A percentile compares a stretch with the other conserved stretches of the same genome.
Evolutionary conservation across 345 rosid species (phyloP).

Genomic region (Firmiana major): DNA sequence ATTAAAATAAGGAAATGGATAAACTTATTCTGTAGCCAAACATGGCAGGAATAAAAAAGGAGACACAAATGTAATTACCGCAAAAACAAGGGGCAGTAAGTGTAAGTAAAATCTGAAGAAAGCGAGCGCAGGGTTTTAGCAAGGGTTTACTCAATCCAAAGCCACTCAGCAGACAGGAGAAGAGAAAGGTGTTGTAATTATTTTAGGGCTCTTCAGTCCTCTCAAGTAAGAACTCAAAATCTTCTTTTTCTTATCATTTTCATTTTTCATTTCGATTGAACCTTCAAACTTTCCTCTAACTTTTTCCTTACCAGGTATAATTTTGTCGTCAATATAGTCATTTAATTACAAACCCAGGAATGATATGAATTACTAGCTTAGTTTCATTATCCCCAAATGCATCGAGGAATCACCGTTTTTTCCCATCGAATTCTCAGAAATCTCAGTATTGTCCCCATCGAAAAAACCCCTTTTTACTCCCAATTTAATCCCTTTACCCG

Average conservation of each 20-base stretch:
- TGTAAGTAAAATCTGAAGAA: too few relatives aligned
- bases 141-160: background rate
- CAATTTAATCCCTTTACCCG: constrained; percentile 19
- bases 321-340: background rate
- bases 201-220: background rate
- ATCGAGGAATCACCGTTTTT: constrained; percentile 38
- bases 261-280: background rate
- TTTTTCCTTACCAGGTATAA: background rate
- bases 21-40: background rate
- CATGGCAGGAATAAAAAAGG: too few relatives aligned
- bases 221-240: background rate
- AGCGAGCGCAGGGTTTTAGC: background rate
- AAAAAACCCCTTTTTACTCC: constrained; percentile 18
- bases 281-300: background rate
- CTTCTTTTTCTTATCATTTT: background rate
- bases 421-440: constrained; percentile 28
- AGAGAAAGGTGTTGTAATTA: background rate
- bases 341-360: background rate
- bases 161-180: background rate
- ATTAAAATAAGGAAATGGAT: too few relatives aligned
- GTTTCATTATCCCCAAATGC: constrained; percentile 33
- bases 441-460: constrained; percentile 18
- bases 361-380: background rate
- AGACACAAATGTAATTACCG: too few relatives aligned
- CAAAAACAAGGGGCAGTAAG: background rate